A percentile compares a stretch with the other conserved stretches of the same genome.
Evolutionary conservation across 192 early-diverging fungal species (phyloP).

Genomic region (Endogone sp.): DNA sequence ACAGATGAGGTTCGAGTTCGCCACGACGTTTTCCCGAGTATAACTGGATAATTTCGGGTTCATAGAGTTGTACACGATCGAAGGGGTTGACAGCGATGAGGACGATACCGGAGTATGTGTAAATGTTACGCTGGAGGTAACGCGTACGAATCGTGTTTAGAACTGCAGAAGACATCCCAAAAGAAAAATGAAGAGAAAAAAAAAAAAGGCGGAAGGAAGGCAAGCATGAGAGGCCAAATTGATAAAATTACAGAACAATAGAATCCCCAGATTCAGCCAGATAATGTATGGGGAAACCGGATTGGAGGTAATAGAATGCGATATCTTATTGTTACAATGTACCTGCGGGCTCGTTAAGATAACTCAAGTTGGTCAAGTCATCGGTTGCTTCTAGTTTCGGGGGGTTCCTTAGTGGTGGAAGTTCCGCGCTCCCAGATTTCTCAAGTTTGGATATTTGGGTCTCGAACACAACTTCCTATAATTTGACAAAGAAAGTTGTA

Average conservation of each 20-base stretch:
- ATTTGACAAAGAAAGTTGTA: conserved; percentile 3
- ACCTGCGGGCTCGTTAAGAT: conserved; percentile 90
- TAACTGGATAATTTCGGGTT: conserved; percentile 87
- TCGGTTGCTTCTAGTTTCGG: conserved; percentile 85
- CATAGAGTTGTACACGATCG: conserved; percentile 79
- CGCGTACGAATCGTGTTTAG: conserved; percentile 89
- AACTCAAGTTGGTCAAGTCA: conserved; percentile 90
- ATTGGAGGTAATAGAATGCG: neutral
- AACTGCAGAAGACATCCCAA: conserved; percentile 42
- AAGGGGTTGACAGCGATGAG: conserved; percentile 98
- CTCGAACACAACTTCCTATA: conserved; percentile 68
- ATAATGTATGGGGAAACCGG: neutral
- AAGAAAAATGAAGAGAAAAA: neutral
- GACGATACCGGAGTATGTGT: conserved; percentile 99
- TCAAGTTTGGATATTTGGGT: conserved; percentile 67
- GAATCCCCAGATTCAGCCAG: neutral
- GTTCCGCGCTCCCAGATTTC: conserved; percentile 55
- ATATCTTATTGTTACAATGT: neutral
- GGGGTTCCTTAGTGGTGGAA: conserved; percentile 94
- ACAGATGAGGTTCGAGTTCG: conserved; percentile 97
- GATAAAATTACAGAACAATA: neutral
- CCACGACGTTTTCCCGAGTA: conserved; percentile 92
- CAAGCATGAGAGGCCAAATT: neutral
- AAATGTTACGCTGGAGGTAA: conserved; percentile 91
- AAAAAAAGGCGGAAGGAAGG: conserved; percentile 4